Base-by-base conservation (phyloP, 2,329 filamentous ascomycete species). In the Pestalotiopsis sp. region DNA sequence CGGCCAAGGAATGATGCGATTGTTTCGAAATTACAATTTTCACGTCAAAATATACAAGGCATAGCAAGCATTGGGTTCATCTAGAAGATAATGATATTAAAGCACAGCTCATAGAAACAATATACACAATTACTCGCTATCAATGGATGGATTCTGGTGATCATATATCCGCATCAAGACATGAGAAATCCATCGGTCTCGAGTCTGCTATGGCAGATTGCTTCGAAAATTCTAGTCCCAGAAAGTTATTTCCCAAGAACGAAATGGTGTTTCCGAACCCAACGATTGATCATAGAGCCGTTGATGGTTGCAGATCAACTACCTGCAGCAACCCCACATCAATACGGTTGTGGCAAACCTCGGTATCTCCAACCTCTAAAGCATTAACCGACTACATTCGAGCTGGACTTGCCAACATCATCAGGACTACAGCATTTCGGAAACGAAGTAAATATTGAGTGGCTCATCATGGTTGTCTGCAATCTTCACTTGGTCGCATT, bases 401-500 rank as follows among this genome's bases (percentile, higher is more conserved):
- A 14, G 41, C 41, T 13, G 1, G 17, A 45, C 41, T 45, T 45
- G 41, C 17, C 41, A 45, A 5, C 41, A 45, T 45, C 41, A 14
- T 45, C 17, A n/a, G 6, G 39, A 14, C 39, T 41, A 41, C 39
- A 41, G 14, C 11, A 17, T 6, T 14, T 17, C 6, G 41, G 14
- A 4, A 49, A 5, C n/a, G 12, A 49, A 49, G 14, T 49, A 2
- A 49, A 49, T 17, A 49, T 49, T 17, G 14, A 14, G 14, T 49
- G 41, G 20, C 2, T 27, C 60, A 62, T 62, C 25, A 75, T 76
- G 74, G 74, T 75, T 3, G 69, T 76, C 61, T 75, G 73, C 66
- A 68, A 69, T 52, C 57, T 76, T 66, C 72, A 76, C 65, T 52
- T 76, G 56, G 66, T 75, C 66, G 69, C 73, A 36, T 72, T 76